A percentile compares a stretch with the other conserved stretches of the same genome.
Evolutionary conservation across 331 rosid species (phyloP).

Genomic region (Malus hybrid): DNA sequence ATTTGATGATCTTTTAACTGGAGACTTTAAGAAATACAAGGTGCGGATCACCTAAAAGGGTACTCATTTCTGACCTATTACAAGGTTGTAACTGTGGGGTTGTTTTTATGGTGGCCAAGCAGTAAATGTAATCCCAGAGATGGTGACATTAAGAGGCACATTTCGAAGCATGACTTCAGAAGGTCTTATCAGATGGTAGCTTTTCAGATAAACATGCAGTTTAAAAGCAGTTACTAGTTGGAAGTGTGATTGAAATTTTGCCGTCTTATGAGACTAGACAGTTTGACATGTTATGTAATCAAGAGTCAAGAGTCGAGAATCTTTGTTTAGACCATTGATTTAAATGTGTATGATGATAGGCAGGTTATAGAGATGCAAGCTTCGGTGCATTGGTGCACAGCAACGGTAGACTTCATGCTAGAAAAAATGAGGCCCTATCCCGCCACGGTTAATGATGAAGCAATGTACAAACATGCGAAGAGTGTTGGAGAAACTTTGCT

Average conservation of each 20-base stretch:
- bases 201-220: too few species aligned
- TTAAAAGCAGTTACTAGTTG: too few species aligned
- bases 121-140: slow-evolving; percentile 29
- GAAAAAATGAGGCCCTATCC: slow-evolving; percentile 30
- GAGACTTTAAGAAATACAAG: too few species aligned
- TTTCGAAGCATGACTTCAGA: slow-evolving; percentile 39
- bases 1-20: too few species aligned
- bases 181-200: slow-evolving; percentile 4
- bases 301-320: background rate
- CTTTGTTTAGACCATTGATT: background rate
- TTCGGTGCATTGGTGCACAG: slow-evolving; percentile 33
- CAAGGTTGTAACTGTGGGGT: slow-evolving; percentile 40
- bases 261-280: background rate
- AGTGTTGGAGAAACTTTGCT: slow-evolving; percentile 41
- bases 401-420: slow-evolving; percentile 40
- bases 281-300: background rate
- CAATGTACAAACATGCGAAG: slow-evolving; percentile 33
- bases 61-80: background rate
- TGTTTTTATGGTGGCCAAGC: slow-evolving; percentile 31
- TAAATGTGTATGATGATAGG: background rate
- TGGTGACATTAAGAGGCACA: slow-evolving; percentile 42
- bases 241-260: too few species aligned
- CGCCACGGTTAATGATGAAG: slow-evolving; percentile 33
- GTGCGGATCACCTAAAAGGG: background rate
- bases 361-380: slow-evolving; percentile 44